Percentiles rank a stretch among this genome's conserved stretches.
phyloP scores from a whole-genome alignment of 768 basidiomycete genomes.

The Paxillus involutus region DNA sequence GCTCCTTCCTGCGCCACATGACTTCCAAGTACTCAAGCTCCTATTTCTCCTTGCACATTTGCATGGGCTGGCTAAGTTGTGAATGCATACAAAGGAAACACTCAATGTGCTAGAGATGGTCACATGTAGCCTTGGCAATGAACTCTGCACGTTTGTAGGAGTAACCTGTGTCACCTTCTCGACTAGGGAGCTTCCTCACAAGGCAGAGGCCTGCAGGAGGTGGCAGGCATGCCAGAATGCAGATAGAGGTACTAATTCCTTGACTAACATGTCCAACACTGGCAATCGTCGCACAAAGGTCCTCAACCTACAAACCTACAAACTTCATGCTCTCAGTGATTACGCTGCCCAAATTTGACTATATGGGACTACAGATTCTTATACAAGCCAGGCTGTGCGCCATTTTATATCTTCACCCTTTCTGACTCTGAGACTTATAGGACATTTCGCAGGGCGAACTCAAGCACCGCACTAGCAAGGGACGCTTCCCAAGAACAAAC shows the following conservation, averaged over 20 bases:
- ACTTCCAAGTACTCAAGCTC: constrained; percentile 5
- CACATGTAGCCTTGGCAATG: neutral
- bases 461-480: too few relatives aligned
- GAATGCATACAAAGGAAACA: constrained; percentile 18
- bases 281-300: neutral
- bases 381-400: too few relatives aligned
- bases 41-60: neutral
- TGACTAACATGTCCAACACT: neutral
- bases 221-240: neutral
- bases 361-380: neutral
- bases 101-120: neutral
- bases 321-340: constrained; percentile 23
- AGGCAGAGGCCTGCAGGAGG: neutral
- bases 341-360: constrained; percentile 9
- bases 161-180: neutral
- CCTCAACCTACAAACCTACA: constrained; percentile 24
- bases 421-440: too few relatives aligned
- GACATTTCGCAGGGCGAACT: too few relatives aligned
- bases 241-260: too few relatives aligned
- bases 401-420: too few relatives aligned
- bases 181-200: neutral
- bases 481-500: too few relatives aligned
- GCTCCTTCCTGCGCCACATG: constrained; percentile 11
- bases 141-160: neutral
- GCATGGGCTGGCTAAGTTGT: constrained; percentile 27